Evolutionary conservation across 164 flowering plant genomes (phyloP).

Genomic region (Malania oleifera): DNA sequence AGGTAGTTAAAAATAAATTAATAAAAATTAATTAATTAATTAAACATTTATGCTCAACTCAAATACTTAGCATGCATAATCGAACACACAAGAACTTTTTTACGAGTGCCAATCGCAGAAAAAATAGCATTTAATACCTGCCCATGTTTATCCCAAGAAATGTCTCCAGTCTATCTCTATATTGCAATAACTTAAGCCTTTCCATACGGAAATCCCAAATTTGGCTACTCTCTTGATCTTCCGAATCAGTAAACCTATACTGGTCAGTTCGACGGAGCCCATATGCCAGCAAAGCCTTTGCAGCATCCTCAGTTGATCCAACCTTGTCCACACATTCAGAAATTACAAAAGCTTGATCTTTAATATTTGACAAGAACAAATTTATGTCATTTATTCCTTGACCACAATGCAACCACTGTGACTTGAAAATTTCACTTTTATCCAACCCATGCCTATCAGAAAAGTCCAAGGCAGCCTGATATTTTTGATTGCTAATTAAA

Average conservation of each 20-base stretch:
- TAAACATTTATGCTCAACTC: too few relatives aligned
- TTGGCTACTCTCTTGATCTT: constrained; percentile 25
- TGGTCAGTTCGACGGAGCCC: constrained; percentile 69
- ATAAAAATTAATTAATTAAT: too few relatives aligned
- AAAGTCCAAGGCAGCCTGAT: constrained; percentile 66
- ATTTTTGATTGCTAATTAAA: constrained; percentile 46
- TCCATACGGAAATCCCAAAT: constrained; percentile 58
- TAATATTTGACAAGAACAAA: constrained; percentile 51
- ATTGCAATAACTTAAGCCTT: constrained; percentile 79
- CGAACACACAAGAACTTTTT: too few relatives aligned
- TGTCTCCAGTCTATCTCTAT: constrained; percentile 84
- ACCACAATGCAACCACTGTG: constrained; percentile 77
- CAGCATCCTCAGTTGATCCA: constrained; percentile 76
- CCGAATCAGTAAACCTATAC: constrained; percentile 45
- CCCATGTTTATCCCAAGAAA: constrained; percentile 97
- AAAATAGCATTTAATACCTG: constrained; percentile 43
- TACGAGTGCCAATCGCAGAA: neutral
- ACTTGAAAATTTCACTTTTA: constrained; percentile 70
- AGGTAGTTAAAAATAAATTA: too few relatives aligned
- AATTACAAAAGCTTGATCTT: constrained; percentile 69
- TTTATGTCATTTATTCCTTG: constrained; percentile 55
- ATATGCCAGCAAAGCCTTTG: constrained; percentile 55
- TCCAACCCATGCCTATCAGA: constrained; percentile 71
- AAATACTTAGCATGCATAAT: too few relatives aligned
- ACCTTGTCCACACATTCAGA: constrained; percentile 73